These are phyloP conservation scores for Xerophyta viscosa DNA, from an alignment of 106 monocot species.

Conservation along the genomic window DNA sequence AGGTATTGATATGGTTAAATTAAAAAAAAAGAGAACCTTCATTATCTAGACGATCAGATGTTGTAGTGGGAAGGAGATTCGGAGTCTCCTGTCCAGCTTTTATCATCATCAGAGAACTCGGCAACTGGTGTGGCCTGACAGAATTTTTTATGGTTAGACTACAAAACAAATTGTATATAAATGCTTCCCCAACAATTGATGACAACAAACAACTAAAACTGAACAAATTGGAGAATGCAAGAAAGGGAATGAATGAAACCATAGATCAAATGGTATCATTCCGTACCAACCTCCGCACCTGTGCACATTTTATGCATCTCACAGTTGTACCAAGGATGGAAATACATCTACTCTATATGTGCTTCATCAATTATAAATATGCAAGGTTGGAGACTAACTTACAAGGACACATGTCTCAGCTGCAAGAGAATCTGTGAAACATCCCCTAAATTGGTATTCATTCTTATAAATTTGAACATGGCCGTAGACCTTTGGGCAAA, in stretches of 20 bases:
- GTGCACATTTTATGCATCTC: no score
- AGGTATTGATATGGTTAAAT: neutral
- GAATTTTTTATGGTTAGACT: conserved; percentile 3
- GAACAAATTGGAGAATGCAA: neutral
- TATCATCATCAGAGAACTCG: conserved; percentile 36
- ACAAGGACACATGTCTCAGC: conserved; percentile 11
- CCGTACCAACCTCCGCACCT: no score
- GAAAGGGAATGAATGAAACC: neutral
- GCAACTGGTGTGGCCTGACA: conserved; percentile 22
- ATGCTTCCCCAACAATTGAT: no score
- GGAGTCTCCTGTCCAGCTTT: conserved; percentile 16
- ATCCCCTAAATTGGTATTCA: conserved; percentile 12
- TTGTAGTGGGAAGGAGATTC: conserved; percentile 16
- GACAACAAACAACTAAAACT: no score
- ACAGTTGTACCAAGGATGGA: no score
- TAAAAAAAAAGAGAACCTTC: conserved; percentile 12
- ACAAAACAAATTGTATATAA: no score
- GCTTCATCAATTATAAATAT: neutral
- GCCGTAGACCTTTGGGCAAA: conserved; percentile 13
- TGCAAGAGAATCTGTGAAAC: conserved; percentile 3
- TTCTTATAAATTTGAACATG: conserved; percentile 6
- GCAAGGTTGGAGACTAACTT: neutral
- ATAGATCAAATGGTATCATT: neutral
- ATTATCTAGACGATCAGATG: conserved; percentile 27
- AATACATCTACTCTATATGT: neutral